These are phyloP conservation scores for Dictyostelium intermedium DNA, from an alignment of 78 protist genomes.

Conservation along the genomic window DNA sequence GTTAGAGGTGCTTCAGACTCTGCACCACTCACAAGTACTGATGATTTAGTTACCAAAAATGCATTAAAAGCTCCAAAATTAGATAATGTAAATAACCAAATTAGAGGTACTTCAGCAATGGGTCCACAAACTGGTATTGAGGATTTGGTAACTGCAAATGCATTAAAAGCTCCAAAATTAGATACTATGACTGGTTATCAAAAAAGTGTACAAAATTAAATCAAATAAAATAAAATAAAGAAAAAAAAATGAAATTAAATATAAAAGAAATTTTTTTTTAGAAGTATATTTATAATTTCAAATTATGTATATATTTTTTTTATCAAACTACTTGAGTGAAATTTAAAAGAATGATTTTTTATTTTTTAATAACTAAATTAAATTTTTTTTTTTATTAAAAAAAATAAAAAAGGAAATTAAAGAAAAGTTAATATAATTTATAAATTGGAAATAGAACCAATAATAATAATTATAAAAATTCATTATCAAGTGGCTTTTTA, in stretches of 20 bases:
- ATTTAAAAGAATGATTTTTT: too few species aligned
- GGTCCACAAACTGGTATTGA: constrained; percentile 33
- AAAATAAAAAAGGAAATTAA: too few species aligned
- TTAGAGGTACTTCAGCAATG: constrained; percentile 23
- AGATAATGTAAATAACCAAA: constrained; percentile 54
- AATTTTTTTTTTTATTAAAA: too few species aligned
- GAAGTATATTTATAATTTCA: not conserved
- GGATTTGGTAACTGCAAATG: not conserved
- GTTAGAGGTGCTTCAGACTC: constrained; percentile 41
- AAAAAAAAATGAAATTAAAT: not conserved
- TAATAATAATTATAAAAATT: too few species aligned
- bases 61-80: constrained; percentile 61
- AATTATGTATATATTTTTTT: too few species aligned
- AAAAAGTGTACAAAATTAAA: not conserved
- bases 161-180: constrained; percentile 46
- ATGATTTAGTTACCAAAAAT: not conserved
- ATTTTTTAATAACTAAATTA: too few species aligned
- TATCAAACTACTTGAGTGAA: too few species aligned
- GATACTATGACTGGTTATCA: constrained; percentile 9
- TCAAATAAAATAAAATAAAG: not conserved
- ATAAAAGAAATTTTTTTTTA: not conserved
- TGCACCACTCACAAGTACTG: not conserved
- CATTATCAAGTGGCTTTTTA: too few species aligned
- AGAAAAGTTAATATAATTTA: too few species aligned
- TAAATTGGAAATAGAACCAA: too few species aligned